Base-by-base conservation (phyloP, 768 basidiomycete species). In the Gloeostereum incarnatum region DNA sequence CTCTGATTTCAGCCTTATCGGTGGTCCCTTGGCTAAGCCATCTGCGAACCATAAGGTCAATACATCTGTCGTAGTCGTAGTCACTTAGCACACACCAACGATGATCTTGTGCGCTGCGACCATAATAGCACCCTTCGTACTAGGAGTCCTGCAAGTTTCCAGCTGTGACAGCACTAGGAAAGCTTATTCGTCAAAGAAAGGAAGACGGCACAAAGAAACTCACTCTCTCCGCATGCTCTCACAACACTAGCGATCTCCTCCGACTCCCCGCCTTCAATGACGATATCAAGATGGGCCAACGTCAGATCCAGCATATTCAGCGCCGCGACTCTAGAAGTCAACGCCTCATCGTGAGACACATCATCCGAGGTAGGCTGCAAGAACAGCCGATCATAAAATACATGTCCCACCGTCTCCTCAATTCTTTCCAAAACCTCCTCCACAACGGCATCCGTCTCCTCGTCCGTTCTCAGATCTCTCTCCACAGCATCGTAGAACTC, bases 351-450 rank as follows among this genome's bases (percentile, higher is more conserved):
- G 53, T 96, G 93, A 1, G 80, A 81, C 0, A 73, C 66, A 50
- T 99, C 94, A 14, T 74, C 73, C 2, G 78, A 67, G 1, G 61
- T 56, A 3, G 68, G 62, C 13, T 84, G 87, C 37, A 79, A 71
- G 59, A 91, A 96, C 3, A 96, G 49, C 91, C 82, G 66, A 55
- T 97, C 93, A 54, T 96, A 97, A 47, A 94, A 83, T 8, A 84
- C 48, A 3, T 66, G 65, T 36, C 81, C 84, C 9, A 96, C 52
- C 2, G 78, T 61, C 5, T 70, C 64, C 55, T 98, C 94, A 5
- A 93, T 74, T 5, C 61, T 60, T 29, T 90, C 88, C 45, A 92
- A 66, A 16, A 82, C 63, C 22, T 73, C 71, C 18, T 68, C 68
- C 35, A 82, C 68, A 42, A 58, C 65, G 2, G 57, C 59, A 31